Base-by-base conservation (phyloP, 345 rosid genomes). In the Bretschneidera sinensis region DNA sequence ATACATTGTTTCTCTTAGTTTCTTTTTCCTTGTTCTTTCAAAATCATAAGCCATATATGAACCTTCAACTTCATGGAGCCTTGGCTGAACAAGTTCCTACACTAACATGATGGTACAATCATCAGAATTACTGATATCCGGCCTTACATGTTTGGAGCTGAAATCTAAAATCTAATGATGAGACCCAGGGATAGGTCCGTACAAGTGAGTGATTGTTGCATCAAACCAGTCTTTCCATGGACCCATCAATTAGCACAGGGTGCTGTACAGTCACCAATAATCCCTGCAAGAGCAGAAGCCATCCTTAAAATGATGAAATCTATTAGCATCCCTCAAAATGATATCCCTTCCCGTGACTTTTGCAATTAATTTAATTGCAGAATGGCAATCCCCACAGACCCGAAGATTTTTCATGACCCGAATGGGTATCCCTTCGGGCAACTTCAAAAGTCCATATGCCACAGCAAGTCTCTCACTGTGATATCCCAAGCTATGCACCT, bases 351-450 rank as follows among this genome's bases (percentile, higher is more conserved):
- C 72, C 0, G 79, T 83, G 35, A 83, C 70, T 70, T 86, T 78
- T 21, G 96, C 81, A n/a, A 81, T 86, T 43, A 88, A 69, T 72
- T 88, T 88, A 23, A 86, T 86, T 20, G 88, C 88, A 24, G 85
- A 54, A 68, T 86, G 96, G 59, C 86, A 88, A 68, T 91, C 94
- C 55, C 97, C 88, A 56, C 91, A 87, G 59, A 85, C 87, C 54
- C 92, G 79, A 64, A 88, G 94, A 65, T 91, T 88, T 65, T 88
- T 88, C 79, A 85, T 91, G 51, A 85, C 87, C 17, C 89, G 84
- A 43, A 85, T 81, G 0, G 94, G 84, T 67, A 75, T 74, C 72
- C 85, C 89, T 74, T 78, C 73, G 0, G 88, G 91, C 33, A 85
- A 67, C 79, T 83, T 91, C 62, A 84, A 43, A 50, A 91, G 87